Evolutionary conservation across 768 basidiomycete genomes (phyloP).

Genomic region (Mycena galopus): DNA sequence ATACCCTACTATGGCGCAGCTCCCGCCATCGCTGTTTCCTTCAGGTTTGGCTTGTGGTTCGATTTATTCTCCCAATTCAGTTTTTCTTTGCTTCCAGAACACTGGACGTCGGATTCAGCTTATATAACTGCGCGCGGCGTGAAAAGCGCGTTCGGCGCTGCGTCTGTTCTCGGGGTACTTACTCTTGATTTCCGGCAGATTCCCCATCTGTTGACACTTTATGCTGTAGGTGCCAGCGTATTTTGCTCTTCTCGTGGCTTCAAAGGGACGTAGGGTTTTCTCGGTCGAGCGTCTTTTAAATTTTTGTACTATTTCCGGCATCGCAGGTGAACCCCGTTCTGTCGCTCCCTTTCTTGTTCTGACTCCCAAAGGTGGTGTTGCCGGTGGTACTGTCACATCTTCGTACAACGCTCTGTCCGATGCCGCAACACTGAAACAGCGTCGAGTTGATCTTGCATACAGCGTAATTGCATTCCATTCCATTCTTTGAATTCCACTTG

Average conservation of each 20-base stretch:
- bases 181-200: not conserved
- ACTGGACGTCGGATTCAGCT: slow-evolving; percentile 20
- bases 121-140: slow-evolving; percentile 18
- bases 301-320: slow-evolving; percentile 27
- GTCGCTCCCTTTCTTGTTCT: not conserved
- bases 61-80: too few species aligned
- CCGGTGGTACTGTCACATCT: slow-evolving; percentile 15
- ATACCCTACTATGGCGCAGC: slow-evolving; percentile 7
- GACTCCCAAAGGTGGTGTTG: slow-evolving; percentile 2
- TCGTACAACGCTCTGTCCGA: slow-evolving; percentile 26
- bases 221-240: slow-evolving; percentile 21
- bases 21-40: slow-evolving; percentile 25
- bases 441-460: slow-evolving; percentile 10
- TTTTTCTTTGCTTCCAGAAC: not conserved
- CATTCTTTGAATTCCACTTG: not conserved
- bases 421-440: slow-evolving; percentile 26
- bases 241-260: slow-evolving; percentile 1
- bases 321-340: slow-evolving; percentile 11
- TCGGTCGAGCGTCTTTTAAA: slow-evolving; percentile 32
- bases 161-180: slow-evolving; percentile 16
- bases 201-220: not conserved
- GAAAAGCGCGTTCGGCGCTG: slow-evolving; percentile 21
- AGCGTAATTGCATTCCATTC: slow-evolving; percentile 29
- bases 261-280: slow-evolving; percentile 7
- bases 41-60: not conserved